Conservation (phyloP, 345 rosid genomes). For the Eucalyptus polybractea region DNA sequence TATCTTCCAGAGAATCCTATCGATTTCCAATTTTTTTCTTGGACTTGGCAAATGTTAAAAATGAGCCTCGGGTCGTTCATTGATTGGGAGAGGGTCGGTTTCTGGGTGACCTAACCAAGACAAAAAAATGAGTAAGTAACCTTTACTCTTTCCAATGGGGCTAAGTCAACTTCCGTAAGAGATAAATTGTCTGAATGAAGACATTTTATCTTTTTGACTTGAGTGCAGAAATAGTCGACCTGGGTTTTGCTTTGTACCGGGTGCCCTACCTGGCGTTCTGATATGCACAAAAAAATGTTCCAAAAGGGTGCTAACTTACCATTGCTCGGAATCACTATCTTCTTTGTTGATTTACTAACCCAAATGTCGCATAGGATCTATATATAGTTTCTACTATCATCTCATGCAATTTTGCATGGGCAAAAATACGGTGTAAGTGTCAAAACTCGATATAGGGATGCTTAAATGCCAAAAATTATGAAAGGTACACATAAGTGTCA, state of each 20-base stretch:
- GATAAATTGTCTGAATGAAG: neutral
- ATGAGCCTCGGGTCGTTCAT: neutral
- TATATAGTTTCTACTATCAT: neutral
- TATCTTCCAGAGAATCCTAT: neutral
- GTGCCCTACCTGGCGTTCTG: neutral
- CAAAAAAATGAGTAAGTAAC: neutral
- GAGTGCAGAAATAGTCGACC: neutral
- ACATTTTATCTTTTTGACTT: neutral
- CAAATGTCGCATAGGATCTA: neutral
- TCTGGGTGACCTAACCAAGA: neutral
- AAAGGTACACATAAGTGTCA: accelerated
- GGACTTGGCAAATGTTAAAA: neutral
- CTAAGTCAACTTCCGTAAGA: neutral
- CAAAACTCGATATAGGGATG: accelerated
- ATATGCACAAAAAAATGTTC: neutral
- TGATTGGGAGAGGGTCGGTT: neutral
- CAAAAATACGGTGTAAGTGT: accelerated
- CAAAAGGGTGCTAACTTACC: neutral
- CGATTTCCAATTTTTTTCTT: too few species aligned
- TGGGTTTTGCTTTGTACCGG: neutral
- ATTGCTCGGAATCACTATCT: neutral
- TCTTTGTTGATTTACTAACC: neutral
- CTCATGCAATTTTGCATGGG: neutral
- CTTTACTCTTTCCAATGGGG: neutral
- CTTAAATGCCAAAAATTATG: accelerated